Conservation (phyloP, 169 alveolate species). For the Cryptosporidium sp. region DNA sequence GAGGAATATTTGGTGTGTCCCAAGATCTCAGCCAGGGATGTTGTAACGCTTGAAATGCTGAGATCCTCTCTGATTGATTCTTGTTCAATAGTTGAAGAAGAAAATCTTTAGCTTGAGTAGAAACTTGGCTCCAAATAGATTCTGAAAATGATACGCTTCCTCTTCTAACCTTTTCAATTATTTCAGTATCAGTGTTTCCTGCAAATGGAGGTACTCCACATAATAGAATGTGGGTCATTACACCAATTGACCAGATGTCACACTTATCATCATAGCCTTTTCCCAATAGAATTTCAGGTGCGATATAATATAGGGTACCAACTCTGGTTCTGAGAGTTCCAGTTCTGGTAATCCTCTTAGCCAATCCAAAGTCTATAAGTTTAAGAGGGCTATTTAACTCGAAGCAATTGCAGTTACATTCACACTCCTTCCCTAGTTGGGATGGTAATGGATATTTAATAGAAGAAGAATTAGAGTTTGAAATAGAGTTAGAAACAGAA, state of each 20-base stretch:
- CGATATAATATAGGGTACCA: conserved; percentile 93
- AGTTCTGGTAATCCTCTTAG: conserved; percentile 79
- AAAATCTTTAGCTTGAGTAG: conserved; percentile 75
- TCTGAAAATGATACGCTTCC: conserved; percentile 49
- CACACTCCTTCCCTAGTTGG: neutral
- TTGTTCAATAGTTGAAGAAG: conserved; percentile 50
- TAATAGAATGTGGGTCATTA: conserved; percentile 89
- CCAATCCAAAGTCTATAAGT: conserved; percentile 83
- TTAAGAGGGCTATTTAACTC: conserved; percentile 76
- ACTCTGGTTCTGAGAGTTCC: conserved; percentile 81
- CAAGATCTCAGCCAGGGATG: conserved; percentile 79
- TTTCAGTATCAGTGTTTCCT: conserved; percentile 52
- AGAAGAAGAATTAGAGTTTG: neutral
- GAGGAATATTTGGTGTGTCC: conserved; percentile 61
- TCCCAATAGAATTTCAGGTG: conserved; percentile 92
- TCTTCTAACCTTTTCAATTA: conserved; percentile 57
- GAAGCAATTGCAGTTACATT: conserved; percentile 41
- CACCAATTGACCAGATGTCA: conserved; percentile 94
- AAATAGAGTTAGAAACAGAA: neutral
- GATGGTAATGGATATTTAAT: neutral
- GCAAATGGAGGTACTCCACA: conserved; percentile 90
- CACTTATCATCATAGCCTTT: conserved; percentile 91
- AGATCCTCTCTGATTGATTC: conserved; percentile 76
- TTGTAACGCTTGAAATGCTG: conserved; percentile 79
- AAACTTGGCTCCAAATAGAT: conserved; percentile 71